Evolutionary conservation across 371 early-diverging fungal species (phyloP).

Genomic region (Catenaria anguillulae): DNA sequence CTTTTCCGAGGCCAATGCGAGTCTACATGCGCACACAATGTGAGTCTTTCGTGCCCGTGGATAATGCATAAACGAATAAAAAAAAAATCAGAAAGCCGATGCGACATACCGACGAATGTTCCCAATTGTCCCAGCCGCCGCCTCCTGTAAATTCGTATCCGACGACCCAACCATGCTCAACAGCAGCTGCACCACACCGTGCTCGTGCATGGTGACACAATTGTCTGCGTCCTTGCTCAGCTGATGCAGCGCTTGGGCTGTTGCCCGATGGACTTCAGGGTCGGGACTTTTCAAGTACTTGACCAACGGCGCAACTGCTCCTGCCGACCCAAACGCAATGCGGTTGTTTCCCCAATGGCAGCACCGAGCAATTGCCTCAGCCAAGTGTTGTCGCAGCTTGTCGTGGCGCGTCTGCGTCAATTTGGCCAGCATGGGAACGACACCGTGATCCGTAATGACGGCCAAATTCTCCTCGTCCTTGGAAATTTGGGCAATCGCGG

Average conservation of each 20-base stretch:
- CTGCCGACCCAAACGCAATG: slow-evolving; percentile 36
- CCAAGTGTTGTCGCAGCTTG: slow-evolving; percentile 32
- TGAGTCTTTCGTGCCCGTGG: no score
- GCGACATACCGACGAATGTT: slow-evolving; percentile 27
- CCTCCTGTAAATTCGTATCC: slow-evolving; percentile 34
- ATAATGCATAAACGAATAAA: not conserved
- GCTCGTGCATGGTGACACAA: slow-evolving; percentile 45
- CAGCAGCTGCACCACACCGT: slow-evolving; percentile 40
- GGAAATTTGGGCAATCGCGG: slow-evolving; percentile 42
- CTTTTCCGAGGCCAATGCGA: not conserved
- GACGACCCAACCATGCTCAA: slow-evolving; percentile 38
- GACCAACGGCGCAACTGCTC: slow-evolving; percentile 39
- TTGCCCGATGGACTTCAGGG: slow-evolving; percentile 35
- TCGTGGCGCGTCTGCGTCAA: slow-evolving; percentile 34
- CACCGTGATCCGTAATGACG: slow-evolving; percentile 48
- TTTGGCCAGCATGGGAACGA: slow-evolving; percentile 41
- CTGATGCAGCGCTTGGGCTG: slow-evolving; percentile 40
- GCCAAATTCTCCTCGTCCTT: slow-evolving; percentile 45
- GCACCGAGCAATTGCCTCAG: slow-evolving; percentile 39
- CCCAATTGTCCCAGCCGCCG: slow-evolving; percentile 41
- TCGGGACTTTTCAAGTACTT: slow-evolving; percentile 37
- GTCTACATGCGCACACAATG: not conserved
- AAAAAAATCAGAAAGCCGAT: not conserved
- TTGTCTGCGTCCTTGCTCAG: slow-evolving; percentile 43
- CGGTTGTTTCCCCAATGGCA: slow-evolving; percentile 45